Evolutionary conservation across 1,284 basidiomycete species (phyloP), one percentile per base, ranked within the genome.

Genomic region (Coniferiporia sulphurascens): DNA sequence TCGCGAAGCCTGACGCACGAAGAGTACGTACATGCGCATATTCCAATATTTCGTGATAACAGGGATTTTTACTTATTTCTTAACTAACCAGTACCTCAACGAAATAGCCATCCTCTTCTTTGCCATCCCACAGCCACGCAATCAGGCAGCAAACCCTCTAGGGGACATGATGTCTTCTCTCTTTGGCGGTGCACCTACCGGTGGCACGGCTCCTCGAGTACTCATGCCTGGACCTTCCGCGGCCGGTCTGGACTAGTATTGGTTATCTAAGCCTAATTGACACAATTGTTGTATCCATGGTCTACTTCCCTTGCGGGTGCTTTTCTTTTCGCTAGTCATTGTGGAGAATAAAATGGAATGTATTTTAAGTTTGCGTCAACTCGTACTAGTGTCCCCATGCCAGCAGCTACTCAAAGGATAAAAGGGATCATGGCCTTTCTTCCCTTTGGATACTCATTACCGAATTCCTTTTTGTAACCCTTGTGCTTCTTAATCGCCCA

Each of bases 401-500:
- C 5, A 5, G 32, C 17, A 32, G 22, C 27, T 15, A 15, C 4
- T 72, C 68, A 85, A 59, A 78, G 74, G 50, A 86, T 66, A 75
- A 91, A 92, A 1, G 93, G 94, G 69, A 95, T 80, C 74, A 96
- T 88, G 50, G 85, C 86, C 73, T 88, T 93, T 71, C 93, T 80
- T 50, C 72, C 73, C 61, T 77, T 79, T 0, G 93, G 93, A 70
- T 93, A 95, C 63, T 89, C 84, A 66, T 85, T 86, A 43, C 93
- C 92, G 68, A 98, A 98, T 73, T 98, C 95, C 70, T 89, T 93
- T 79, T 87, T 93, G 78, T 99, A 99, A 62, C 82, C 82, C 62
- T 76, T 78, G 71, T 98, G 95, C 77, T 98, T 99, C 79, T 95
- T 95, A 49, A 84, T 69, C 10, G 96, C 95, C 97, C 96, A 99